phyloP scores from a whole-genome alignment of 1,284 basidiomycete genomes.

The Sporisorium iseilematis-ciliati region DNA sequence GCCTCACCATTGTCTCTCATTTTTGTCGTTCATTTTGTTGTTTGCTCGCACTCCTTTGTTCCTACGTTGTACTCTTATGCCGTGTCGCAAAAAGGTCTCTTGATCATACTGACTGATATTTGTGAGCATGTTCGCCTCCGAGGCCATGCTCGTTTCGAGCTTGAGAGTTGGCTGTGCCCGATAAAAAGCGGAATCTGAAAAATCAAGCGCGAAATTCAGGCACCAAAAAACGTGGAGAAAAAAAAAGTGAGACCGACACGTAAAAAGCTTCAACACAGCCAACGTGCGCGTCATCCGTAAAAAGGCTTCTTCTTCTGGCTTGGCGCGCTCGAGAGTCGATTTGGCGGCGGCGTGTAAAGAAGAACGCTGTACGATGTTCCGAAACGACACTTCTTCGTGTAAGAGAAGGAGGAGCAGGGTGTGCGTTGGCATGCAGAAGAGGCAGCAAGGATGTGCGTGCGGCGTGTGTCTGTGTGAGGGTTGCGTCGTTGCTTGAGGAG shows the following conservation, averaged over 20 bases:
- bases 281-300: conserved; percentile 2
- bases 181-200: background rate
- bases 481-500: background rate
- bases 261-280: too few relatives aligned
- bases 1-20: background rate
- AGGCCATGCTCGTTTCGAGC: background rate
- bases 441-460: too few relatives aligned
- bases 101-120: background rate
- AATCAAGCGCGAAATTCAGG: conserved; percentile 4
- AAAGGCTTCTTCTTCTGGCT: background rate
- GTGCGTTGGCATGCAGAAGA: too few relatives aligned
- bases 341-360: background rate
- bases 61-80: conserved; percentile 1
- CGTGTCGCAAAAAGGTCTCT: background rate
- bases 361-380: background rate
- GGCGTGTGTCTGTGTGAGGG: too few relatives aligned
- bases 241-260: conserved; percentile 5
- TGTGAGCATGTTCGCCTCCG: background rate
- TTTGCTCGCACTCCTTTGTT: background rate
- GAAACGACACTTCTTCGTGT: too few relatives aligned
- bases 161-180: too few relatives aligned
- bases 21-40: background rate
- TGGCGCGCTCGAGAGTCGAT: background rate
- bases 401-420: too few relatives aligned
- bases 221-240: background rate